Evolutionary conservation across 2,329 filamentous ascomycete species (phyloP), one percentile per base, ranked within the genome.

Genomic region (Colletotrichum magnum): DNA sequence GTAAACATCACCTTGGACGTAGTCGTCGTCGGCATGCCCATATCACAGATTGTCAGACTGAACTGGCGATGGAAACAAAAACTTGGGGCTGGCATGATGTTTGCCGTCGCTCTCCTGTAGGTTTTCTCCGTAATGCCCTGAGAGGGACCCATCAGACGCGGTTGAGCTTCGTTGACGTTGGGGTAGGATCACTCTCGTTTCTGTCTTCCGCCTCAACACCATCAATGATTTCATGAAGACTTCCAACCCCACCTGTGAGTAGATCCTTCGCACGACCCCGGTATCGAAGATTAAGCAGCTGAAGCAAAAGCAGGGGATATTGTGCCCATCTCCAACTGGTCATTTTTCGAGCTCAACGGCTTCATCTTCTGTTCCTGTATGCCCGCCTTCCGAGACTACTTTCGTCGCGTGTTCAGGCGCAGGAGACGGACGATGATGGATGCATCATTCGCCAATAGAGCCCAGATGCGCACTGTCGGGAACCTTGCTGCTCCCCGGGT

Each of bases 1-100:
- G 79, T 85, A 43, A 85, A 82, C 57, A 87, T 88, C 56, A 74
- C 74, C 0, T 75, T 86, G 39, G 86, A 88, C 68, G 1, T 86
- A 2, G 81, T 81, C 74, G 83, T 88, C 65, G 76, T 88, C 26
- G 78, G 78, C 1, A 75, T 88, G 15, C 85, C 86, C 2, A 74
- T 86, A 7, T 79, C 79, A 36, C 77, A 82, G 21, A 69, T 87
- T 1, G 67, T 77, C 9, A 69, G 75, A 3, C 75, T 86, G 12
- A 76, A 81, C 6, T 73, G 85, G 26, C 77, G 79, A 45, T 80
- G 77, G 74, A 82, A 80, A 74, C 84, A 84, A 75, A 86, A 84
- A 73, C 15, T 82, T 6, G 76, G 79, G n/a, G 78, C 85, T 6
- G 75, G 76, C 12, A 63, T 84, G 57, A 85, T 86, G 82, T 85